Evolutionary conservation across 73 alveolate species (phyloP).

Genomic region (Tetrahymena borealis): DNA sequence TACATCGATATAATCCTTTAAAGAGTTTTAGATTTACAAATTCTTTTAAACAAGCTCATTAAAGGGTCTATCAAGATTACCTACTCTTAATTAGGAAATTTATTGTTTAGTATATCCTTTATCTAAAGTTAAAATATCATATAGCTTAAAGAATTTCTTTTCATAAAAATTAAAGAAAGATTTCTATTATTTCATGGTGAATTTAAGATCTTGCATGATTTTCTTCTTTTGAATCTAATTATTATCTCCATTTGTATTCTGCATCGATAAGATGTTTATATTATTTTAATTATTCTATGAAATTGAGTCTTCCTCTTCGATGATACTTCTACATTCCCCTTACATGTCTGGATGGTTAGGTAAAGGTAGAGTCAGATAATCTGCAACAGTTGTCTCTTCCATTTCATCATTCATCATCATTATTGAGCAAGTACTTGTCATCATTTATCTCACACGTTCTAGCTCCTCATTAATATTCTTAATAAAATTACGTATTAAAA

Average conservation of each 20-base stretch:
- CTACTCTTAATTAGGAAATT: not conserved
- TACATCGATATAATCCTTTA: not conserved
- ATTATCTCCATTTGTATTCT: not conserved
- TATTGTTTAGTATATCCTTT: not conserved
- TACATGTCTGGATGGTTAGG: not conserved
- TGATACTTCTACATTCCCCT: not conserved
- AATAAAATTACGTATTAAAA: not conserved
- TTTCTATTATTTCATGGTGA: not conserved
- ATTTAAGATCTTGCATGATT: not conserved
- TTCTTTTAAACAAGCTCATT: not conserved
- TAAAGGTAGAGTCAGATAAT: not conserved
- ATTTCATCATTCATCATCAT: not conserved
- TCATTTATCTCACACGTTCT: not conserved
- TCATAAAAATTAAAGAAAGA: not conserved
- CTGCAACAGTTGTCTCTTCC: not conserved
- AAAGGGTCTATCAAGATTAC: not conserved
- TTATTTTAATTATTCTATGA: not conserved
- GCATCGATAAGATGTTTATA: not conserved
- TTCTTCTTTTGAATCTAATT: not conserved
- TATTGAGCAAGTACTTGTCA: not conserved
- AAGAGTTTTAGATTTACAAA: not conserved
- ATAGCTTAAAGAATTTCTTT: not conserved
- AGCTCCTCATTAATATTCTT: not conserved
- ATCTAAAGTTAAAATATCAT: not conserved
- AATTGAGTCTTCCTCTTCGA: not conserved